Evolutionary conservation across 306 rosid species (phyloP).

Genomic region (Nissolia schottii): DNA sequence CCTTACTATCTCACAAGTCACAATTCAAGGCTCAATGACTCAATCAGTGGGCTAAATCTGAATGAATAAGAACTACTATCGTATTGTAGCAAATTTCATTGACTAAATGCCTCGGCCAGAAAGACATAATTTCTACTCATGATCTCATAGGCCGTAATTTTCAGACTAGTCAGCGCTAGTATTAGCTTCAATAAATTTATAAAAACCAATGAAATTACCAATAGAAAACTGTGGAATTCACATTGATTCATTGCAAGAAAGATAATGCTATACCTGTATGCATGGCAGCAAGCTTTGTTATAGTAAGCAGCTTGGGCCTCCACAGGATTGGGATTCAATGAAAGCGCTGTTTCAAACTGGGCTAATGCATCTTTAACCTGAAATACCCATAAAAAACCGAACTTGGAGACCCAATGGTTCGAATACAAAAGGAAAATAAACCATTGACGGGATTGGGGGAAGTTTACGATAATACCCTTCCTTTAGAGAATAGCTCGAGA

Average conservation of each 20-base stretch:
- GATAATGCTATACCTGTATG: constrained; percentile 55
- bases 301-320: constrained; percentile 95
- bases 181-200: not conserved
- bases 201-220: not conserved
- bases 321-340: constrained; percentile 72
- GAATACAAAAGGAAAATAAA: not conserved
- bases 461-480: constrained; percentile 50
- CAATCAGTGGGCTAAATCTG: not conserved
- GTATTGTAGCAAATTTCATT: not conserved
- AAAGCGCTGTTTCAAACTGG: constrained; percentile 84
- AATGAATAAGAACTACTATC: not conserved
- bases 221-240: constrained; percentile 4
- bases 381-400: constrained; percentile 12
- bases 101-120: not conserved
- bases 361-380: constrained; percentile 94
- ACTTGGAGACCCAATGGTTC: not conserved
- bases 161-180: not conserved
- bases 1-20: not conserved
- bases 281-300: constrained; percentile 97
- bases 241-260: not conserved
- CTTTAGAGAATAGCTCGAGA: constrained; percentile 89
- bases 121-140: not conserved
- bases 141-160: not conserved
- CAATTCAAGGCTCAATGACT: not conserved
- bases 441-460: not conserved